Evolutionary conservation across 176 grass and related monocot species (phyloP).

Genomic region (Chloris gayana): DNA sequence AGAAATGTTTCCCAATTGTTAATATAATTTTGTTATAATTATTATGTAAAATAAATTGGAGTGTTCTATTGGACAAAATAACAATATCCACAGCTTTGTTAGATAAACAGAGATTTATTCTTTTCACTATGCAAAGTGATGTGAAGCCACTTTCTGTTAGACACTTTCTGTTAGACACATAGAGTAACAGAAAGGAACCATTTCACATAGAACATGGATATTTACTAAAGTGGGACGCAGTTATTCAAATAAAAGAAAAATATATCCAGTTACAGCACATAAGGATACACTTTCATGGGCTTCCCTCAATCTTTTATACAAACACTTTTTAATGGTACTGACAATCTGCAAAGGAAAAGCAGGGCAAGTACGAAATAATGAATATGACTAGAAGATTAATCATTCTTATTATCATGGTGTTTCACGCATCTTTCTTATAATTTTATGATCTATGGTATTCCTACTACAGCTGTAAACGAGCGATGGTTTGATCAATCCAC

Average conservation of each 20-base stretch:
- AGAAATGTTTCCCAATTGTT: too few relatives aligned
- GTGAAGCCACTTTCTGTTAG: slow-evolving; percentile 8
- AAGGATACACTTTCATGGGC: slow-evolving; percentile 94
- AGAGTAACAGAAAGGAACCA: slow-evolving; percentile 11
- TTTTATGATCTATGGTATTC: slow-evolving; percentile 30
- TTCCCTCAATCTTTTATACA: slow-evolving; percentile 91
- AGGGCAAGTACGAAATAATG: slow-evolving; percentile 29
- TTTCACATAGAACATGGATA: slow-evolving; percentile 10
- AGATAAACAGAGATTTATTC: not conserved
- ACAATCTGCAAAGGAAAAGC: slow-evolving; percentile 66
- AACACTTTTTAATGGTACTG: slow-evolving; percentile 62
- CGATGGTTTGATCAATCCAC: not conserved
- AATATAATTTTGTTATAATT: too few relatives aligned
- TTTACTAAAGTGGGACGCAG: not conserved
- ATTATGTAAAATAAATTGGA: not conserved
- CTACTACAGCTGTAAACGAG: not conserved
- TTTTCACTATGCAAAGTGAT: not conserved
- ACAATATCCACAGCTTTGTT: not conserved
- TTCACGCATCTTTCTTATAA: slow-evolving; percentile 40
- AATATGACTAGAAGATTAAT: too few relatives aligned
- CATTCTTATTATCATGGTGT: not conserved
- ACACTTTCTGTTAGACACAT: slow-evolving; percentile 32
- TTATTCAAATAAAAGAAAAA: slow-evolving; percentile 21
- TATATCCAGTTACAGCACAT: slow-evolving; percentile 13
- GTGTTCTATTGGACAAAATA: not conserved